Base-by-base conservation (phyloP, 805 yeast genomes). In the Nakazawaea ernobii region DNA sequence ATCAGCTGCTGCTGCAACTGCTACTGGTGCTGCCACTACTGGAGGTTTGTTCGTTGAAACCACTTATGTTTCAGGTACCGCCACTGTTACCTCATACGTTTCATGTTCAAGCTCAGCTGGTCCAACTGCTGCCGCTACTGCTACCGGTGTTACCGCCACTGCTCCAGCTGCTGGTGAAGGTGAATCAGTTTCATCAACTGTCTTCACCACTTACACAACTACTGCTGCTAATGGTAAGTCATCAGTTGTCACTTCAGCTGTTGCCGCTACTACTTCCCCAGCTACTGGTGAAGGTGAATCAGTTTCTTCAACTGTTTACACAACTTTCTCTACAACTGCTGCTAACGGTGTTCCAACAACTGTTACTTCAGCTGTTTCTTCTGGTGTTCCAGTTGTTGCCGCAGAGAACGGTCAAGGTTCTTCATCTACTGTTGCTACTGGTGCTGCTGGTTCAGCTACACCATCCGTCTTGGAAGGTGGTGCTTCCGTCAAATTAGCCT, bases 21-120 rank as follows among this genome's bases (percentile, higher is more conserved):
- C 53, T 36, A 51, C 57, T 36, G 51, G 58, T 29, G 38, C 57
- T 9, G 52, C 55, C 32, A 36, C 50, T 17, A 41, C 51, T 15
- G 49, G 9, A 17, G 24, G 24, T 20, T 20, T 20, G 24, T 20
- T 20, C 24, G 24, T 20, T 20, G 24, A 20, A 20, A 20, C 24
- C 24, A 20, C 24, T 3, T 20, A 20, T 5, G 5, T 28, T 30
- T 46, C 30, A 35, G 50, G 59, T 27, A 52, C 55, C 9, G 43
- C 50, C 13, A 44, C 59, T 15, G 42, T 52, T 20, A 32, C 49
- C 24, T 30, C 52, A 28, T 45, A 43, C 14, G n/a, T 45, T 8
- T 26, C 24, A 37, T 32, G 24, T 20, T 5, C 24, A 20, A 20
- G 24, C 5, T 20, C 24, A 8, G 36, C 50, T 20, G 51, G 53